phyloP scores from a whole-genome alignment of 1,139 yeast genomes.

The Geotrichum citri-aurantii region DNA sequence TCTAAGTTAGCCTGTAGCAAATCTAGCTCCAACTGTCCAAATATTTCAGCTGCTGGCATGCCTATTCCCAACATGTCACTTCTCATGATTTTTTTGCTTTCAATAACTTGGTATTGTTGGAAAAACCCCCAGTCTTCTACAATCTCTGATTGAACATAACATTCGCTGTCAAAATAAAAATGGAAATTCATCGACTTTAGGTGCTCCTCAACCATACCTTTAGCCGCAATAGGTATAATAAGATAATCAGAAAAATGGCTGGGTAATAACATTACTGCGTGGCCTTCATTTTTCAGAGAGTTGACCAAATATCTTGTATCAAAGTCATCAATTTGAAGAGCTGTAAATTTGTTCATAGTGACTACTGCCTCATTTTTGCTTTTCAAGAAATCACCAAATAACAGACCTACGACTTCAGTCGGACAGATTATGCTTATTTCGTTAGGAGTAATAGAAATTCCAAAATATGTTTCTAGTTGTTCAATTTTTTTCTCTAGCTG shows the following conservation, averaged over 20 bases:
- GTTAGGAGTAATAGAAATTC: constrained; percentile 50
- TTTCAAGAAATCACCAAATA: constrained; percentile 40
- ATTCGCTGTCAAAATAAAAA: neutral
- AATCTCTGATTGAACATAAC: neutral
- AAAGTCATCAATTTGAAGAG: neutral
- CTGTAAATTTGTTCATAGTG: neutral
- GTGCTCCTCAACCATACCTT: neutral
- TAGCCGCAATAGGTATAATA: neutral
- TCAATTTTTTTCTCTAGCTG: constrained; percentile 15
- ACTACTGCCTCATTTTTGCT: neutral
- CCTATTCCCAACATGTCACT: neutral
- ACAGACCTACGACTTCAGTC: constrained; percentile 34
- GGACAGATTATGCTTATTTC: constrained; percentile 54
- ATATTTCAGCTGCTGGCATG: neutral
- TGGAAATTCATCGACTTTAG: neutral
- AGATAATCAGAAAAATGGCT: neutral
- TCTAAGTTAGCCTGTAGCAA: neutral
- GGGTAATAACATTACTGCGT: neutral
- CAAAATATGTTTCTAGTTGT: constrained; percentile 41
- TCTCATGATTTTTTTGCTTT: neutral
- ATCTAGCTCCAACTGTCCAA: neutral
- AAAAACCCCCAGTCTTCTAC: neutral
- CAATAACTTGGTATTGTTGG: neutral
- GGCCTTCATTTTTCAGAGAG: neutral
- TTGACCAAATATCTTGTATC: neutral